phyloP scores from a whole-genome alignment of 75 land plant genomes.

The Chamaecyparis obtusa region DNA sequence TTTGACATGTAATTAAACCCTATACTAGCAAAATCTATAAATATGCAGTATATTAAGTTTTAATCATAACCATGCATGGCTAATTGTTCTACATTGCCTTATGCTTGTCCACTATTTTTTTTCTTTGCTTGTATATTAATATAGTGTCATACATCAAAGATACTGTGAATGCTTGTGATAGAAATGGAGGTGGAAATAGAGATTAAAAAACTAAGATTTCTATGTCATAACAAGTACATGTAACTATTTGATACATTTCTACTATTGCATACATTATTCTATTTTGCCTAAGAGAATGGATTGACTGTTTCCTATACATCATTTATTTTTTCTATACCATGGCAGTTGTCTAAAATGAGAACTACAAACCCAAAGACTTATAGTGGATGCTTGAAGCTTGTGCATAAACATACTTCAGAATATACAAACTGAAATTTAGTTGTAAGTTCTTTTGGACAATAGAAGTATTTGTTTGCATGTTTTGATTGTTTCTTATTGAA shows the following conservation, averaged over 20 bases:
- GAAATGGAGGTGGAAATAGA: conserved; percentile 1
- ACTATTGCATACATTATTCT: background rate
- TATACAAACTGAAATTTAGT: background rate
- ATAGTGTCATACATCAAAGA: background rate
- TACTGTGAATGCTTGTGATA: background rate
- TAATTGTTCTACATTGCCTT: background rate
- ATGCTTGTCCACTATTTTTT: background rate
- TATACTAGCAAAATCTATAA: too few relatives aligned
- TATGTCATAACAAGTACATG: background rate
- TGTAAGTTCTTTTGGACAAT: background rate
- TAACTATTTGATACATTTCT: background rate
- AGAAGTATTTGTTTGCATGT: background rate
- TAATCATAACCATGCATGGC: background rate
- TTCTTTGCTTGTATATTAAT: background rate
- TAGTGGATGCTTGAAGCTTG: background rate
- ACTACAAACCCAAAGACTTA: background rate
- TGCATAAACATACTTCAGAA: background rate
- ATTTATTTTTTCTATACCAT: background rate
- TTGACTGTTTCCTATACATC: background rate
- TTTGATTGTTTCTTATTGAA: background rate
- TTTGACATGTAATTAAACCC: too few relatives aligned
- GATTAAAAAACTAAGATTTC: background rate
- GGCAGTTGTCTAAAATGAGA: background rate
- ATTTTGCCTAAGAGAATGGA: background rate
- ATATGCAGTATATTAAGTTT: background rate